Conservation (phyloP, 2,329 filamentous ascomycete species). For the Microsporum audouinii region DNA sequence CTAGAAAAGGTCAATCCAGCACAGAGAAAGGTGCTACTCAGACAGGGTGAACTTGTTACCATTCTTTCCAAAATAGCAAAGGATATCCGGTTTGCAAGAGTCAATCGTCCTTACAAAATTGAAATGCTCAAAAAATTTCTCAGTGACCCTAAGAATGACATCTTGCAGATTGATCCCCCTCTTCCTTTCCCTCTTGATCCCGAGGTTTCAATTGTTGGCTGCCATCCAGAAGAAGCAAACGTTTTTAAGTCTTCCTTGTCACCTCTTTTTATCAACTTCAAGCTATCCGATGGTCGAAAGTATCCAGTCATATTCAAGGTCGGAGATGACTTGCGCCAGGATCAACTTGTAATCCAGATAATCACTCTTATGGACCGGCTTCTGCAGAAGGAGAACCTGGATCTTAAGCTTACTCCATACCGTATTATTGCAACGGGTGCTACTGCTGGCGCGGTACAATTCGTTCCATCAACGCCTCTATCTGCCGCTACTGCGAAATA, state of each 20-base stretch:
- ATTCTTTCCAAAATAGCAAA: slow-evolving; percentile 79
- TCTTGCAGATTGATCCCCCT: slow-evolving; percentile 71
- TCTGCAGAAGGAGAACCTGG: slow-evolving; percentile 87
- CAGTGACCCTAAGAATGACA: slow-evolving; percentile 79
- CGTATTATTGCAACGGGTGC: slow-evolving; percentile 90
- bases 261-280: slow-evolving; percentile 84
- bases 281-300: slow-evolving; percentile 60
- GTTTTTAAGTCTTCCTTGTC: slow-evolving; percentile 95
- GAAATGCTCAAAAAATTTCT: slow-evolving; percentile 76
- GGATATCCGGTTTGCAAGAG: slow-evolving; percentile 70
- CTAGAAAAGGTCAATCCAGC: slow-evolving; percentile 64
- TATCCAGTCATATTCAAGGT: slow-evolving; percentile 97
- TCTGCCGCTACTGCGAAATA: slow-evolving; percentile 76
- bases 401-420: slow-evolving; percentile 89
- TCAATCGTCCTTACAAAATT: slow-evolving; percentile 66
- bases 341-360: slow-evolving; percentile 93
- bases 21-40: slow-evolving; percentile 61
- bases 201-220: slow-evolving; percentile 62
- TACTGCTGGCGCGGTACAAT: slow-evolving; percentile 82
- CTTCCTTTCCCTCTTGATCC: slow-evolving; percentile 83
- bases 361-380: slow-evolving; percentile 97
- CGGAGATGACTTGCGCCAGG: slow-evolving; percentile 89
- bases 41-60: slow-evolving; percentile 81
- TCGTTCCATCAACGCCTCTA: slow-evolving; percentile 75
- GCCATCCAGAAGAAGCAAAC: slow-evolving; percentile 70